phyloP scores from a whole-genome alignment of 176 grass and related monocot species.

The Zizania latifolia region DNA sequence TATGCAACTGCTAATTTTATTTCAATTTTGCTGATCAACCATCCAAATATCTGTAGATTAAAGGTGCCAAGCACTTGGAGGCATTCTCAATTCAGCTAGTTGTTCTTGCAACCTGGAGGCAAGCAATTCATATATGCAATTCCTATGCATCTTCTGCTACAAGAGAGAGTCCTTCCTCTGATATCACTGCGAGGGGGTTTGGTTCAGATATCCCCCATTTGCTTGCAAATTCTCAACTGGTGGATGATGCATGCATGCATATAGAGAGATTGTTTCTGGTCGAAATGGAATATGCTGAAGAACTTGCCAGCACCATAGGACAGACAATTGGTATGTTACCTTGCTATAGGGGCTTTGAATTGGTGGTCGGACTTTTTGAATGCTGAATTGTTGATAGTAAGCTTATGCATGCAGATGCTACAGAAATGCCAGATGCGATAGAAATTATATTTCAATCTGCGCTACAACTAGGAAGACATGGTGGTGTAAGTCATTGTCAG shows the following conservation, averaged over 20 bases:
- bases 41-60: slow-evolving; percentile 38
- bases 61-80: slow-evolving; percentile 55
- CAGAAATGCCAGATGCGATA: slow-evolving; percentile 88
- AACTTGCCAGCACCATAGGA: slow-evolving; percentile 56
- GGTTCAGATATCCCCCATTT: slow-evolving; percentile 30
- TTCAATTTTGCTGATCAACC: slow-evolving; percentile 24
- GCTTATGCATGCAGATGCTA: slow-evolving; percentile 58
- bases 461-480: slow-evolving; percentile 65
- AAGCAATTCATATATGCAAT: slow-evolving; percentile 78
- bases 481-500: slow-evolving; percentile 85
- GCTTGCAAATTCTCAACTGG: slow-evolving; percentile 42
- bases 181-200: slow-evolving; percentile 32
- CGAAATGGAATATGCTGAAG: slow-evolving; percentile 75
- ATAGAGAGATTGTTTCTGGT: slow-evolving; percentile 84
- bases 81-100: slow-evolving; percentile 88
- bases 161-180: slow-evolving; percentile 50
- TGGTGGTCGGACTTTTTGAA: not conserved
- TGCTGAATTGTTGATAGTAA: slow-evolving; percentile 26
- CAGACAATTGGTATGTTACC: slow-evolving; percentile 59
- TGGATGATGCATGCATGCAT: slow-evolving; percentile 40
- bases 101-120: slow-evolving; percentile 93
- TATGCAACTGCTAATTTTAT: slow-evolving; percentile 16
- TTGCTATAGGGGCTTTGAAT: not conserved
- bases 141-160: slow-evolving; percentile 40
- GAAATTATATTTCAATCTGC: slow-evolving; percentile 97